phyloP scores from a whole-genome alignment of 768 basidiomycete species.

The Psilocybe sp. region DNA sequence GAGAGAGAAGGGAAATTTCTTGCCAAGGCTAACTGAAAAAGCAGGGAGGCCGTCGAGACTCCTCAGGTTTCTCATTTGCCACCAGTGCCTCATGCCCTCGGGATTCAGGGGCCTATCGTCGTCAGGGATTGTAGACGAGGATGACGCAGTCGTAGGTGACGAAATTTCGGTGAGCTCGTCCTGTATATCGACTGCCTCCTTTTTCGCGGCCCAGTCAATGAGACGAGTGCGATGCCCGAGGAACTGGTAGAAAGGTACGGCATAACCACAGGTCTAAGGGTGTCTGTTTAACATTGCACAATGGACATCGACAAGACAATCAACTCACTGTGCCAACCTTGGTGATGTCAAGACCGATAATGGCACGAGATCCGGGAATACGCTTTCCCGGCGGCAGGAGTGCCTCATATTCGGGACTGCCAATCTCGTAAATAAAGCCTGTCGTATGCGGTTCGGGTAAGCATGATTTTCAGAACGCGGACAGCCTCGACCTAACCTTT shows the following conservation, averaged over 20 bases:
- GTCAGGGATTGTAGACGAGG: constrained; percentile 4
- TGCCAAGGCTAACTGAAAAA: constrained; percentile 23
- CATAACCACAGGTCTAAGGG: constrained; percentile 62
- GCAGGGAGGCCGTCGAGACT: constrained; percentile 61
- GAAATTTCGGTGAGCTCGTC: constrained; percentile 8
- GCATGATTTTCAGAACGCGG: not conserved
- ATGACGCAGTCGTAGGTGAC: constrained; percentile 8
- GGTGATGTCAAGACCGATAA: constrained; percentile 58
- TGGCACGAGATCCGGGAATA: constrained; percentile 55
- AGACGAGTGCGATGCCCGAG: constrained; percentile 52
- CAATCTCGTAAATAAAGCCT: constrained; percentile 64
- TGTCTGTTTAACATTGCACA: too few species aligned
- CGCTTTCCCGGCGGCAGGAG: constrained; percentile 45
- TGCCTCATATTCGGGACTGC: constrained; percentile 55
- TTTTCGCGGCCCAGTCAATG: constrained; percentile 39
- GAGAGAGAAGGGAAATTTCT: constrained; percentile 11
- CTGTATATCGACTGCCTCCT: constrained; percentile 38
- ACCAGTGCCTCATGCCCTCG: constrained; percentile 54
- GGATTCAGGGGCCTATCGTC: constrained; percentile 15
- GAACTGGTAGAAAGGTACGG: constrained; percentile 60
- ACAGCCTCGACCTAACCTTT: constrained; percentile 37
- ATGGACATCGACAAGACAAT: not conserved
- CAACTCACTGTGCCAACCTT: constrained; percentile 47
- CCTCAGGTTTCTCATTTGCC: constrained; percentile 43
- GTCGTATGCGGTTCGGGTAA: not conserved